Base-by-base conservation (phyloP, 345 rosid species). In the Eucalyptus pauciflora region DNA sequence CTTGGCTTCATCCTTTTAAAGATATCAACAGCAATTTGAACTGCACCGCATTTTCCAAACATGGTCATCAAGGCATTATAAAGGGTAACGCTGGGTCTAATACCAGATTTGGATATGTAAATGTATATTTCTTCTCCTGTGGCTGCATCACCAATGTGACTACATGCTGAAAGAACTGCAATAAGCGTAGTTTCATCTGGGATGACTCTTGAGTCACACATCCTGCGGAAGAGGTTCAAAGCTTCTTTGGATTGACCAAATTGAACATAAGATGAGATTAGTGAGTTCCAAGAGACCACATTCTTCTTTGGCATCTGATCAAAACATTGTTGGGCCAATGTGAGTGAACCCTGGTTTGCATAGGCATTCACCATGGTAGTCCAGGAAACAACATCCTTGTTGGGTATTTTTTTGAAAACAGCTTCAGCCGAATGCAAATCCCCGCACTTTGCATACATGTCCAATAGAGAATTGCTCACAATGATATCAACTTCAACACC, bases 371-470 rank as follows among this genome's bases (percentile, higher is more conserved):
- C 87, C 94, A 94, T 88, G 45, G 89, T 62, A 58, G 94, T 92
- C 94, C 92, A 93, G 8, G 94, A 94, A 91, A 92, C 89, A n/a
- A 90, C 93, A 80, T 91, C 88, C 88, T 89, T 94, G 49, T 90
- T 91, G 2, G 91, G 90, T 90, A 92, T 91, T 22, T 33, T 43
- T 29, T 81, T 91, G 54, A 93, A 94, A 48, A 91, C 71, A 76
- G 85, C 89, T 83, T 88, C 86, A 48, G 95, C 95, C 4, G 87
- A 89, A 48, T 50, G 86, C 56, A 91, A 85, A 64, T 89, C 43
- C 86, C 94, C 91, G 64, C 86, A 56, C 89, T 89, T 88, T 58
- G 90, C 92, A 85, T 91, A 93, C 88, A 90, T 90, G 89, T 92
- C 93, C 60, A 91, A 43, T 76, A 91, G 92, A 11, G 93, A 91